These are phyloP conservation scores for Paramarasmius palmivorus DNA, from an alignment of 1,284 basidiomycete species.

Conservation along the genomic window DNA sequence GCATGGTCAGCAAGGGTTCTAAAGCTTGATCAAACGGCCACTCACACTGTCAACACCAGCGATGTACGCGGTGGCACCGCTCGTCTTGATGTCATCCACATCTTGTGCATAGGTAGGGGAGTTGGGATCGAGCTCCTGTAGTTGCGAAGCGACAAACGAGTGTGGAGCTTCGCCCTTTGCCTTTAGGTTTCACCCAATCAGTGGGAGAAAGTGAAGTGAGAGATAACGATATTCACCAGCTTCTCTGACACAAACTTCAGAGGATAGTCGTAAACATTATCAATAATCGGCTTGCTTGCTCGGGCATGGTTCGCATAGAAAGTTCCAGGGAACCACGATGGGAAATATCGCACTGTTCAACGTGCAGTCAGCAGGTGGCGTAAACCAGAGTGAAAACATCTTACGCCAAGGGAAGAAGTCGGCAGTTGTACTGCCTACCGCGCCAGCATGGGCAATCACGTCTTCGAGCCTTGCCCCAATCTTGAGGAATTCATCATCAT, in stretches of 20 bases:
- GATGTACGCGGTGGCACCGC: not conserved
- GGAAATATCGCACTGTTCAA: constrained; percentile 19
- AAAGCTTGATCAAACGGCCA: not conserved
- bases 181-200: not conserved
- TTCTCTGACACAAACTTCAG: constrained; percentile 14
- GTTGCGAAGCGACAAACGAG: constrained; percentile 1
- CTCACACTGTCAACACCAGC: not conserved
- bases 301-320: constrained; percentile 22
- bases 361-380: constrained; percentile 7
- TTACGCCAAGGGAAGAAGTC: constrained; percentile 23
- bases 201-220: not conserved
- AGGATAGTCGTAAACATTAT: constrained; percentile 10
- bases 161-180: not conserved
- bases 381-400: not conserved
- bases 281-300: not conserved
- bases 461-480: constrained; percentile 13
- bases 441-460: constrained; percentile 17
- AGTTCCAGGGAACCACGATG: constrained; percentile 27
- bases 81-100: not conserved
- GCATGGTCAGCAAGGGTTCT: not conserved
- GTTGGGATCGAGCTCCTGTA: not conserved
- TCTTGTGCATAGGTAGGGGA: not conserved
- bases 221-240: constrained; percentile 21
- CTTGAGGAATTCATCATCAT: constrained; percentile 22
- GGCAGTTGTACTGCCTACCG: constrained; percentile 19